Conservation (phyloP, 192 early-diverging fungal species). For the Coemansia sp. region DNA sequence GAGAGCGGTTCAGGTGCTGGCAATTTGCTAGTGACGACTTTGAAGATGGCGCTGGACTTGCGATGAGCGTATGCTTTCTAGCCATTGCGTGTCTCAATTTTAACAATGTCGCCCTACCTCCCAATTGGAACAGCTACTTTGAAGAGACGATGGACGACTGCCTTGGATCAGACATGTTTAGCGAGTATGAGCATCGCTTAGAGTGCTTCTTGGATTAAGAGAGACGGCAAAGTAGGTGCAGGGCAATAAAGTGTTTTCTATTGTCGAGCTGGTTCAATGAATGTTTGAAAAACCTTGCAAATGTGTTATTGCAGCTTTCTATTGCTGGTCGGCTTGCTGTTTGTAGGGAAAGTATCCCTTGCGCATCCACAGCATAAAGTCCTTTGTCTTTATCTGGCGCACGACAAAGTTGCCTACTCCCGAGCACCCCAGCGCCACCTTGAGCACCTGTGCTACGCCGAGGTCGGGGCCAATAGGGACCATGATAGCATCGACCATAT, state of each 20-base stretch:
- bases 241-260: too few species aligned
- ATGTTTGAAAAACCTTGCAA: too few species aligned
- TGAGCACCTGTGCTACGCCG: slow-evolving; percentile 34
- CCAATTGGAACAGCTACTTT: not conserved
- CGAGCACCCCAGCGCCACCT: slow-evolving; percentile 26
- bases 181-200: not conserved
- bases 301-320: not conserved
- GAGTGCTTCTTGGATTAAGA: not conserved
- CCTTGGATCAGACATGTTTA: not conserved
- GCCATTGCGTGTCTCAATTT: not conserved
- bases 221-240: too few species aligned
- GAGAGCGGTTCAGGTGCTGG: not conserved
- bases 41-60: too few species aligned
- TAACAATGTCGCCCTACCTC: not conserved
- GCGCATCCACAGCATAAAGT: slow-evolving; percentile 47
- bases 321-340: not conserved
- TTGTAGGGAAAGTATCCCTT: slow-evolving; percentile 21
- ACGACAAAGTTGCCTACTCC: slow-evolving; percentile 26
- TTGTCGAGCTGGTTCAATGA: too few species aligned
- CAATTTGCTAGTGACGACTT: too few species aligned
- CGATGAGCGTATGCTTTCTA: not conserved
- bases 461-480: slow-evolving; percentile 41
- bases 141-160: not conserved
- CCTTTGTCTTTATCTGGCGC: slow-evolving; percentile 31
- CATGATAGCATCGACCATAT: slow-evolving; percentile 37